Evolutionary conservation across 2,329 filamentous ascomycete genomes (phyloP).

Genomic region (Beauveria bassiana): DNA sequence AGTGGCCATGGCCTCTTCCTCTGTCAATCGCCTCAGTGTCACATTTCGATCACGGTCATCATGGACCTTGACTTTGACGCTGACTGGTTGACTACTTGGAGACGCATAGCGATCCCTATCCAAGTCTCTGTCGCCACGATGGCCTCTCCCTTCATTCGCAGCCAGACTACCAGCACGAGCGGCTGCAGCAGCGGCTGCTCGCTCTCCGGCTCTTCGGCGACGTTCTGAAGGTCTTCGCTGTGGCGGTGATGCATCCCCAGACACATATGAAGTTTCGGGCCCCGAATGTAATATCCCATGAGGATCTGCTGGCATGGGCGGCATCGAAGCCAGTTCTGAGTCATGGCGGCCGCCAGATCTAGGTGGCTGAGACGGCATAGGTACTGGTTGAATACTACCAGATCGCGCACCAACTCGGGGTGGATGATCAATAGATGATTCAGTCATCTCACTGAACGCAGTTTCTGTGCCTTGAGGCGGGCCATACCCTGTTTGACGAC

Average conservation of each 20-base stretch:
- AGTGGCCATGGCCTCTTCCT: conserved; percentile 46
- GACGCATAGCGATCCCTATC: conserved; percentile 32
- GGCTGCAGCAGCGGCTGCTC: conserved; percentile 39
- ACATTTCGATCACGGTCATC: conserved; percentile 54
- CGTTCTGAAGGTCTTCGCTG: conserved; percentile 39
- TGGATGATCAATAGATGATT: conserved; percentile 24
- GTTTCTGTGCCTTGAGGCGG: conserved; percentile 20
- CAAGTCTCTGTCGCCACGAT: conserved; percentile 27
- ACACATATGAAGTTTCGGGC: conserved; percentile 22
- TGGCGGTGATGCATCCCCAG: conserved; percentile 29
- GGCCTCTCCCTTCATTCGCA: conserved; percentile 36
- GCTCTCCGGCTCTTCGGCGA: conserved; percentile 34
- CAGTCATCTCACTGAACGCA: conserved; percentile 26
- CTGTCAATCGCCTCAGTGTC: conserved; percentile 53
- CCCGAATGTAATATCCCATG: conserved; percentile 32
- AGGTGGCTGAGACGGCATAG: not conserved
- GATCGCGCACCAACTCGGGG: conserved; percentile 17
- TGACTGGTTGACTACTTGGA: conserved; percentile 40
- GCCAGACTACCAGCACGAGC: conserved; percentile 41
- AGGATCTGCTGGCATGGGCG: conserved; percentile 45
- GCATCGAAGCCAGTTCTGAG: conserved; percentile 39
- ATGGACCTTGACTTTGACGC: conserved; percentile 53
- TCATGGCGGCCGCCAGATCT: conserved; percentile 30
- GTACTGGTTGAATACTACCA: not conserved
- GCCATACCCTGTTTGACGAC: conserved; percentile 23